A percentile compares a stretch with the other conserved stretches of the same genome.
These are phyloP conservation scores for Malus hybrid DNA, from an alignment of 331 rosid species.

Conservation along the genomic window DNA sequence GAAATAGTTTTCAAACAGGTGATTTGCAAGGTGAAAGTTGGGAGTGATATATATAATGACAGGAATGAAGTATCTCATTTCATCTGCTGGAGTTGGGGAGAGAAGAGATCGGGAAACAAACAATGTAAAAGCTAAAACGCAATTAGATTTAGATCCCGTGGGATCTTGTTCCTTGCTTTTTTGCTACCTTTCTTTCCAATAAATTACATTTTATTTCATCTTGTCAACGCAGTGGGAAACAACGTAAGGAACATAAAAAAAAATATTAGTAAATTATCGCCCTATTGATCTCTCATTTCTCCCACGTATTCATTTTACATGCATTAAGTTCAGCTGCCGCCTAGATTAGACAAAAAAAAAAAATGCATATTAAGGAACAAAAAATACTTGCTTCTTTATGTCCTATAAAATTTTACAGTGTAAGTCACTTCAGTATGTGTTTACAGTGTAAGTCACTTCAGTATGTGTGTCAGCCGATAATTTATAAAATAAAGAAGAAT, in stretches of 20 bases:
- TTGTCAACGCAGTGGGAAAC: slow-evolving; percentile 63
- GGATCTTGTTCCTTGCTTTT: slow-evolving; percentile 15
- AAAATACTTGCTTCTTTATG: no score
- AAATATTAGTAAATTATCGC: slow-evolving; percentile 17
- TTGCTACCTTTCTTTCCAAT: background rate
- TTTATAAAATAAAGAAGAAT: background rate
- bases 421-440: background rate
- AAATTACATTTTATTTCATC: slow-evolving; percentile 20
- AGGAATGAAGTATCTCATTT: background rate
- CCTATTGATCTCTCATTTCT: background rate
- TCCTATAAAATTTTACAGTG: no score
- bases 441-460: no score
- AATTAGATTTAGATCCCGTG: slow-evolving; percentile 24
- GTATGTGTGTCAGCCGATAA: background rate
- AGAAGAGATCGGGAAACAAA: slow-evolving; percentile 1
- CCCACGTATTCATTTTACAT: background rate
- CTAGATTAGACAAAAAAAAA: background rate
- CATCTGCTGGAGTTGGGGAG: slow-evolving; percentile 23
- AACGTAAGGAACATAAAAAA: slow-evolving; percentile 22
- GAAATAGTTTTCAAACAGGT: slow-evolving; percentile 1
- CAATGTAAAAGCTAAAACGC: slow-evolving; percentile 11
- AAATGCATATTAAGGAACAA: background rate
- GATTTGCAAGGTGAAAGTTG: slow-evolving; percentile 35
- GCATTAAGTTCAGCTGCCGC: background rate
- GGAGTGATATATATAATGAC: slow-evolving; percentile 20